These are phyloP conservation scores for Mimosa pudica DNA, from an alignment of 306 rosid genomes.

Conservation along the genomic window DNA sequence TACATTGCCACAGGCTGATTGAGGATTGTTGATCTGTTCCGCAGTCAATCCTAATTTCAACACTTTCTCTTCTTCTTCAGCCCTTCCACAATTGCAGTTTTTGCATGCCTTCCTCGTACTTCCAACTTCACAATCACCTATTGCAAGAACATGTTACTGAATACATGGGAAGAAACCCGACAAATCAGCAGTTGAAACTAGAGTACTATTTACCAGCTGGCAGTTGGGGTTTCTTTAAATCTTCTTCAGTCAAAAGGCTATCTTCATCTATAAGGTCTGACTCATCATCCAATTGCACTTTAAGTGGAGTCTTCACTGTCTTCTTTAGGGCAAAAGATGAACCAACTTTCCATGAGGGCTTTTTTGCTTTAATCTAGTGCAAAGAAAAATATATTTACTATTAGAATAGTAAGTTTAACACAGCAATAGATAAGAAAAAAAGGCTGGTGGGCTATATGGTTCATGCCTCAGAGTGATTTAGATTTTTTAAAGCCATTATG, in stretches of 20 bases:
- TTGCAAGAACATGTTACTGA: constrained; percentile 39
- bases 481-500: neutral
- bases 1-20: constrained; percentile 94
- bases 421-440: constrained; percentile 10
- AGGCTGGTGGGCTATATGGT: neutral
- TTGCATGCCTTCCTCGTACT: constrained; percentile 93
- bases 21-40: constrained; percentile 79
- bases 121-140: constrained; percentile 84
- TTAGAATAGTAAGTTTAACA: constrained; percentile 16
- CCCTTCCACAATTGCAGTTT: constrained; percentile 91
- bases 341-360: constrained; percentile 82
- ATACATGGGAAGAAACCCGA: constrained; percentile 15
- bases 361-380: constrained; percentile 66
- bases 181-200: constrained; percentile 26
- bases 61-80: constrained; percentile 84
- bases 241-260: constrained; percentile 85
- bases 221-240: constrained; percentile 73
- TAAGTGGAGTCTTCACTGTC: constrained; percentile 54
- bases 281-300: constrained; percentile 70
- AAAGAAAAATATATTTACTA: constrained; percentile 17
- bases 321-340: constrained; percentile 72
- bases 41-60: constrained; percentile 70
- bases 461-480: neutral
- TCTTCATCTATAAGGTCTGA: constrained; percentile 92
- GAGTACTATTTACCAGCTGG: constrained; percentile 54